Evolutionary conservation across 164 flowering plant genomes (phyloP), one percentile per base, ranked within the genome.

Genomic region (Chimonanthus salicifolius): DNA sequence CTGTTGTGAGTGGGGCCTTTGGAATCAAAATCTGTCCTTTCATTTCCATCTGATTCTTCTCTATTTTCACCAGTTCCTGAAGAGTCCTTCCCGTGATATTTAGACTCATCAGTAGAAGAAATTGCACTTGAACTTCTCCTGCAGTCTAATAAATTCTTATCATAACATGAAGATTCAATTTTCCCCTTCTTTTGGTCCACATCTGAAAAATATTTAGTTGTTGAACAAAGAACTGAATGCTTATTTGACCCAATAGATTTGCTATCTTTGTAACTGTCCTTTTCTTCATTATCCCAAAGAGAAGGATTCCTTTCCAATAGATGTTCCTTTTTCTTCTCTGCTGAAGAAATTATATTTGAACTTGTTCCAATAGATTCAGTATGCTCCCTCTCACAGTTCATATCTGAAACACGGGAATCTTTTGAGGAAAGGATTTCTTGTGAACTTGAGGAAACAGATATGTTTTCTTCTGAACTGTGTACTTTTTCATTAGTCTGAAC

Each of bases 61-160:
- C 71, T 62, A 69, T 49, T 58, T 45, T 16, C 77, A 58, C 68
- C 74, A 60, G 46, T 72, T 65, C 50, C 60, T 18, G 71, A 49
- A 7, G 69, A 47, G 21, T 67, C 73, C 72, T 72, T 74, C 74
- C 74, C 74, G 6, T 62, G 71, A 72, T 6, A 51, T 54, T 63
- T 47, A 64, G 75, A 65, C 70, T 78, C 79, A 65, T 49, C 43
- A 11, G 83, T 70, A 47, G 80, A 81, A 74, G 77, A 47, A 64
- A 64, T 21, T 76, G 75, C 79, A 74, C 50, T 20, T 5, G 78
- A 71, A 8, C 50, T 18, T 21, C 60, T 58, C 44, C 13, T n/a
- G 51, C 20, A 77, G 62, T 20, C 73, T 74, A 68, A 74, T 49
- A 69, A 43, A 75, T 78, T 78, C 50, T 65, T 49, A 48, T 70